Evolutionary conservation across 179 eudicot species (phyloP).

Genomic region (Silene noctiflora): DNA sequence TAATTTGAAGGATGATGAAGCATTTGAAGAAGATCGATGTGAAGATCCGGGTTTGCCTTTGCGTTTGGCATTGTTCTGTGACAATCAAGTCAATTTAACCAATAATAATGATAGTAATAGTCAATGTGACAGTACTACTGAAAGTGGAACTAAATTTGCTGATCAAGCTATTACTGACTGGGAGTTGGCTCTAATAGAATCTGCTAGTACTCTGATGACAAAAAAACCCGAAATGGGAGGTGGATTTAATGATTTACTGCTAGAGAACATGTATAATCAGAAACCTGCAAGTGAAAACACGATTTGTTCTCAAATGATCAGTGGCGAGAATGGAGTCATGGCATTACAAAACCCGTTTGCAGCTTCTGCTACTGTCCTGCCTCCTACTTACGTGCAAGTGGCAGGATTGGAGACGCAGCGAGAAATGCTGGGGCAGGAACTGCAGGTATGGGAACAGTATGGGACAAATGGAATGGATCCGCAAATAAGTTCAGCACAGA

Average conservation of each 20-base stretch:
- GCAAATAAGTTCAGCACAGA: constrained; percentile 33
- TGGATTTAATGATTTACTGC: constrained; percentile 43
- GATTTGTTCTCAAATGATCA: constrained; percentile 29
- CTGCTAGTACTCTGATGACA: constrained; percentile 43
- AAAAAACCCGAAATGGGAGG: constrained; percentile 50
- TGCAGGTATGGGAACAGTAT: constrained; percentile 49
- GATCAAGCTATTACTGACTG: constrained; percentile 47
- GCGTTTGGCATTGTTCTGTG: constrained; percentile 35
- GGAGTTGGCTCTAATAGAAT: constrained; percentile 61
- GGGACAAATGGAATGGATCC: constrained; percentile 50
- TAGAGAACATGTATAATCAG: constrained; percentile 57
- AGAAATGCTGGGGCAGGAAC: constrained; percentile 45
- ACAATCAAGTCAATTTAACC: constrained; percentile 15
- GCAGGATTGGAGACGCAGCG: constrained; percentile 56
- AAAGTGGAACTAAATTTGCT: constrained; percentile 46
- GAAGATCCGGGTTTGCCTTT: constrained; percentile 46
- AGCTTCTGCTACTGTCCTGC: constrained; percentile 46
- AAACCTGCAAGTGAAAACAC: constrained; percentile 42
- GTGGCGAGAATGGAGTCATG: constrained; percentile 36
- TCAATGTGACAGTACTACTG: constrained; percentile 27
- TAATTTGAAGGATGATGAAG: constrained; percentile 17
- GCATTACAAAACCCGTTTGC: constrained; percentile 66
- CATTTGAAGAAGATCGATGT: constrained; percentile 41
- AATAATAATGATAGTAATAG: too few species aligned
- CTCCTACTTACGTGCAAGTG: constrained; percentile 58